Base-by-base conservation (phyloP, 2,329 filamentous ascomycete species). In the Cladosporium sp. region DNA sequence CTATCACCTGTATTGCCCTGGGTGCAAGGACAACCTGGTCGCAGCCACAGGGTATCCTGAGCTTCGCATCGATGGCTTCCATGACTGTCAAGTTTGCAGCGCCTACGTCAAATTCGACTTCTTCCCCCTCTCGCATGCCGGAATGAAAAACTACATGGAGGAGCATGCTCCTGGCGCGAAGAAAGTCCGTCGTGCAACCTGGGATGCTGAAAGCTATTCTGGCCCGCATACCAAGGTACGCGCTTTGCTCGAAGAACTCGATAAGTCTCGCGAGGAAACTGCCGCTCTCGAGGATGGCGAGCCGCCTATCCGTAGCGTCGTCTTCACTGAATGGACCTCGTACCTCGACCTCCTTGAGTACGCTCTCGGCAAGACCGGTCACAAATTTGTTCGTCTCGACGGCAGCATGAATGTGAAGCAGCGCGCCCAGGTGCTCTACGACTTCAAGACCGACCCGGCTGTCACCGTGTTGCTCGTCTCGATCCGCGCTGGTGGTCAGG, bases 261-360 rank as follows among this genome's bases (percentile, higher is more conserved):
- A 88, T 1, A 77, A 80, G 51, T 84, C 85, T 52, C 83, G 85
- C 58, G 77, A 78, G 0, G 83, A 87, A 68, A 90, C 85, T 59
- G 79, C 81, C 36, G 76, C 75, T 0, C 77, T 83, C 9, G 83
- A 85, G 0, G 75, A 82, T 10, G 69, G 65, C 56, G 84, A 92
- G 67, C 82, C 84, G 0, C 92, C 92, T 0, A 88, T 90, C 74
- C 97, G 60, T 60, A 77, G 90, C 24, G 91, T 99, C 13, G 86
- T 99, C 6, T 97, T 97, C 74, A 96, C 91, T 0, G 87, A 87
- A n/a, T 97, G 94, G 92, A 97, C 94, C 0, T 87, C 89, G 0
- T 92, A 97, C 70, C 83, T 99, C 15, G 92, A 97, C 70, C 83
- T 99, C 19, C 96, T 99, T 64, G 86, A 94, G 69, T 80, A 90